Evolutionary conservation across 176 grass and related monocot species (phyloP), one percentile per base, ranked within the genome.

Genomic region (Microstegium vimineum): DNA sequence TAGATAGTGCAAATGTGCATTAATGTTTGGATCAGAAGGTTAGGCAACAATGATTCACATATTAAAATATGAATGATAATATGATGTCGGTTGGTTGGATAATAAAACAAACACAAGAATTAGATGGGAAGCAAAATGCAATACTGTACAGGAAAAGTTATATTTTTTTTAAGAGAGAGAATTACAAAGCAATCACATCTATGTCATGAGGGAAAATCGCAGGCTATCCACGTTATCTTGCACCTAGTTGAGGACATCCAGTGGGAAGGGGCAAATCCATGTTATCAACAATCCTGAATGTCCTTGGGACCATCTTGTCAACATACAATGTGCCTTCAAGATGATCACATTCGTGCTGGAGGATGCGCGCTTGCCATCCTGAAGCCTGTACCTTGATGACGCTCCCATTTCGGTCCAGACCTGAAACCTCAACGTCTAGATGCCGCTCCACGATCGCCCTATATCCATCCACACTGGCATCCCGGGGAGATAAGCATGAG

Each of bases 311-410:
- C 90, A 98, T 98, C 76, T 93, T 98, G 68, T 98, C 93, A 77
- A 98, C 93, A 80, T 95, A 98, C 11, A 98, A 59, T 12, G 80
- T 93, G 69, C 96, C 96, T 62, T 98, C 90, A 32, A 95, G 93
- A 81, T 98, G 96, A 89, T 98, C 93, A 23, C 90, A 95, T 81
- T 98, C 96, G 3, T 98, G 96, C 69, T 98, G 96, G 68, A 95
- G 79, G 41, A 98, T 98, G 33, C 96, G 96, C 60, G 91, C 93
- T 37, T 95, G 90, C 96, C 96, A 98, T 42, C 96, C 96, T 66
- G 78, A 87, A 66, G 96, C 93, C 31, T 93, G 85, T 28, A 95
- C 63, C 81, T 95, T 95, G 14, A 98, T 90, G 66, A 85, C 73
- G 35, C 11, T 65, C 16, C 96, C 96, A 59, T 95, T 60, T 46